These are phyloP conservation scores for Xylaria nigripes DNA, from an alignment of 495 filamentous ascomycete genomes.

Conservation along the genomic window DNA sequence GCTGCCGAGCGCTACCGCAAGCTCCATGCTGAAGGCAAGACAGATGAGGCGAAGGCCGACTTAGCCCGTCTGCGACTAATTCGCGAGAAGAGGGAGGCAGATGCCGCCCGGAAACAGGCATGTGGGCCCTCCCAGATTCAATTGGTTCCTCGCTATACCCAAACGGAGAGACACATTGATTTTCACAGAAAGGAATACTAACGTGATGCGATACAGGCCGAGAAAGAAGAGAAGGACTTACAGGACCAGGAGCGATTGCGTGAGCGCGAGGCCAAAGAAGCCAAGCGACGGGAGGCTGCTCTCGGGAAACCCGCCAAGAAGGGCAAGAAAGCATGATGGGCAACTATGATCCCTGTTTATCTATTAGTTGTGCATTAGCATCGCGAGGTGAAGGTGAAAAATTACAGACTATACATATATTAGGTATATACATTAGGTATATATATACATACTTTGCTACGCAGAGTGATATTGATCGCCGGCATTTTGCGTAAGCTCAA, in stretches of 20 bases:
- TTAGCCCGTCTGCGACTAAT: conserved; percentile 73
- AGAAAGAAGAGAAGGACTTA: conserved; percentile 67
- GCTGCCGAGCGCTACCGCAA: conserved; percentile 89
- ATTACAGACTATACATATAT: too few species aligned
- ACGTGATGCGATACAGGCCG: conserved; percentile 35
- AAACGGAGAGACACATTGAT: too few species aligned
- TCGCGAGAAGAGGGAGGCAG: conserved; percentile 76
- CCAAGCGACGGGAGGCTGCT: conserved; percentile 59
- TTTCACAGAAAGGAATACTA: background rate
- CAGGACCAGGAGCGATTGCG: conserved; percentile 43
- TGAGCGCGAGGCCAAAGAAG: conserved; percentile 45
- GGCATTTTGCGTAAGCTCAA: too few species aligned
- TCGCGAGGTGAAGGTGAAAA: background rate
- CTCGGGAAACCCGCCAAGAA: conserved; percentile 34
- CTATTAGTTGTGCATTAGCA: background rate
- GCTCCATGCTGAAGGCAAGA: conserved; percentile 92
- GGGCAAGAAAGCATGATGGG: conserved; percentile 15
- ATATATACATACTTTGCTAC: too few species aligned
- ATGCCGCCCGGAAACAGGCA: conserved; percentile 54
- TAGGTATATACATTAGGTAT: too few species aligned
- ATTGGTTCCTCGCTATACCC: background rate
- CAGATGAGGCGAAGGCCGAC: conserved; percentile 92
- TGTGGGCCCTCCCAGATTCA: conserved; percentile 8
- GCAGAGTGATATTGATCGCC: too few species aligned
- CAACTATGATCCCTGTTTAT: background rate